Evolutionary conservation across 2,329 filamentous ascomycete genomes (phyloP).

Genomic region (Diaporthe sp.): DNA sequence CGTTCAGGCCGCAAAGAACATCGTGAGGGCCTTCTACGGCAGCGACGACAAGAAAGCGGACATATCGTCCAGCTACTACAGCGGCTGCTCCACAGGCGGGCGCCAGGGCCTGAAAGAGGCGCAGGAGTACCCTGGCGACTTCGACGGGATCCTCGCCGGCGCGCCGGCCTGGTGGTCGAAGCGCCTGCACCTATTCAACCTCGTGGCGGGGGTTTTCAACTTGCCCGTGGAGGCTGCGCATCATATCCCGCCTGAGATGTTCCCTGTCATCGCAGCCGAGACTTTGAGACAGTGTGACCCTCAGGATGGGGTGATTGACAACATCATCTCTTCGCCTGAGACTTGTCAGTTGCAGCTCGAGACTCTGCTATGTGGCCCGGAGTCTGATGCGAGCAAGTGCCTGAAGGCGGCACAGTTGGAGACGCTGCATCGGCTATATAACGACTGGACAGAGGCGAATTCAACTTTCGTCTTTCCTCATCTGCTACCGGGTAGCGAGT

Average conservation of each 20-base stretch:
- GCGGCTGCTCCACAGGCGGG: constrained; percentile 72
- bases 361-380: constrained; percentile 35
- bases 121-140: constrained; percentile 67
- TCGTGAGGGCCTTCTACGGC: constrained; percentile 63
- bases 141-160: constrained; percentile 69
- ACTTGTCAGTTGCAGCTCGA: constrained; percentile 40
- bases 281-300: constrained; percentile 51
- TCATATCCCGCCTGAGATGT: constrained; percentile 51
- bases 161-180: constrained; percentile 56
- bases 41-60: neutral
- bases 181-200: constrained; percentile 53
- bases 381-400: neutral
- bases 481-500: neutral
- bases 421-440: neutral
- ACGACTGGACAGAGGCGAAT: neutral
- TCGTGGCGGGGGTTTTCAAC: constrained; percentile 62
- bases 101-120: constrained; percentile 69
- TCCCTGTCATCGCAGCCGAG: constrained; percentile 55
- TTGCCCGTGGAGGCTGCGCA: constrained; percentile 57
- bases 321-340: constrained; percentile 40
- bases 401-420: neutral
- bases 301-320: constrained; percentile 41
- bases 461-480: neutral
- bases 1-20: constrained; percentile 61
- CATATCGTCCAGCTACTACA: constrained; percentile 58